Base-by-base conservation (phyloP, 2,329 filamentous ascomycete species). In the Clarireedia monteithiana region DNA sequence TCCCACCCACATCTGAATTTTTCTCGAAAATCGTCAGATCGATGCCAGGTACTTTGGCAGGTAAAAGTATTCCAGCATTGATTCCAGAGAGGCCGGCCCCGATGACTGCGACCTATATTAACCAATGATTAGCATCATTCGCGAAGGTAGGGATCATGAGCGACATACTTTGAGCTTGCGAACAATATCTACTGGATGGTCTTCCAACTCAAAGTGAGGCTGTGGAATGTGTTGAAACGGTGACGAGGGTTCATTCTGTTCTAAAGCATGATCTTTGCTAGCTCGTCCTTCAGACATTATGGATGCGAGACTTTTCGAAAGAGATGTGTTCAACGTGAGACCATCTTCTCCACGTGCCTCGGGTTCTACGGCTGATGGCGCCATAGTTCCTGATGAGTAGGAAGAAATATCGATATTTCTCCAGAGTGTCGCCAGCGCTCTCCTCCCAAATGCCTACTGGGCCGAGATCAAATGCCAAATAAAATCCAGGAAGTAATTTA, bases 11-110 rank as follows among this genome's bases (percentile, higher is more conserved):
- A 26, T 64, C 60, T 23, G 53, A 46, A 27, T 75, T 76, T 66
- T 81, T 81, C 63, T 83, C 79, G 1, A 81, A 66, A 26, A 83
- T 79, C 54, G 54, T 58, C 6, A 66, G 51, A 20, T 60, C 30
- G 15, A 86, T 83, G 1, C 56, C 57, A 0, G 86, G 86, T 0
- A 90, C 80, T 60, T 90, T 90, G 9, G 73, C 77, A 0, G 85
- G 86, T 0, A 91, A 72, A 7, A 89, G 69, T 6, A 83, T 75
- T 0, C 85, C 86, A 1, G 86, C 81, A 4, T 79, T 77, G 38
- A 87, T 77, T 3, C 85, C 85, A 0, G 81, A 70, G 0, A 88
- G 69, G 0, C 84, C 85, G 7, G 82, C 84, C 1, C 85, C 85
- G 34, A 88, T 78, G 0, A 88, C 61, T 4, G 52, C 52, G 39